phyloP scores from a whole-genome alignment of 441 rosid species.

The Isatis lusitanica region DNA sequence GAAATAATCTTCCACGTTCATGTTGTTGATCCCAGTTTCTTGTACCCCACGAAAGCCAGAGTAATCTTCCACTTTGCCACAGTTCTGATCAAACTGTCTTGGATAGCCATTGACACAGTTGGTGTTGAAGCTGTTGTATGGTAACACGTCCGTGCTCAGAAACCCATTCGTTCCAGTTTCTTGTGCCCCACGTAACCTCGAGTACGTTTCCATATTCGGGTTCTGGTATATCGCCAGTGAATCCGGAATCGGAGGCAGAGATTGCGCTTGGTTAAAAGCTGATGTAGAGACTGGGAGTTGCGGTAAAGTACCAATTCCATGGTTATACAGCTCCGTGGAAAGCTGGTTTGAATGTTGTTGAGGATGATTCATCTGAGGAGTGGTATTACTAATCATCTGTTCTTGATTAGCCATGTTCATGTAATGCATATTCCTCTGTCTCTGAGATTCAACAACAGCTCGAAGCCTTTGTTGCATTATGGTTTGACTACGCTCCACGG shows the following conservation, averaged over 20 bases:
- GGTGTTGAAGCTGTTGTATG: constrained; percentile 9
- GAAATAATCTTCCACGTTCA: not conserved
- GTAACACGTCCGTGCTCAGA: not conserved
- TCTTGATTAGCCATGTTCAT: constrained; percentile 20
- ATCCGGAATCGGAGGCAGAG: constrained; percentile 14
- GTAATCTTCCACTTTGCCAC: not conserved
- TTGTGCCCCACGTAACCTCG: not conserved
- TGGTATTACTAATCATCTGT: not conserved
- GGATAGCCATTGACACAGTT: not conserved
- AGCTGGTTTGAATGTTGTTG: constrained; percentile 20
- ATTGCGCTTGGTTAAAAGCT: constrained; percentile 12
- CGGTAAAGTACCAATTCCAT: not conserved
- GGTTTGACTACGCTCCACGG: constrained; percentile 19
- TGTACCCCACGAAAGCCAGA: not conserved
- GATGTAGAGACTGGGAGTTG: constrained; percentile 10
- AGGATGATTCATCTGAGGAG: constrained; percentile 2
- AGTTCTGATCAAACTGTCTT: constrained; percentile 3
- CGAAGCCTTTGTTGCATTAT: constrained; percentile 8
- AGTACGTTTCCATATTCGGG: not conserved
- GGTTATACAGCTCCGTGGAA: not conserved
- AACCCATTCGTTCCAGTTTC: not conserved
- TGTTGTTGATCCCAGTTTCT: not conserved
- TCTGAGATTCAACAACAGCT: constrained; percentile 18
- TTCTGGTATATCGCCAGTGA: not conserved
- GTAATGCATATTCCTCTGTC: constrained; percentile 18